A percentile compares a stretch with the other conserved stretches of the same genome.
phyloP scores from a whole-genome alignment of 2,329 filamentous ascomycete genomes.

The Trichophaea hybrida region DNA sequence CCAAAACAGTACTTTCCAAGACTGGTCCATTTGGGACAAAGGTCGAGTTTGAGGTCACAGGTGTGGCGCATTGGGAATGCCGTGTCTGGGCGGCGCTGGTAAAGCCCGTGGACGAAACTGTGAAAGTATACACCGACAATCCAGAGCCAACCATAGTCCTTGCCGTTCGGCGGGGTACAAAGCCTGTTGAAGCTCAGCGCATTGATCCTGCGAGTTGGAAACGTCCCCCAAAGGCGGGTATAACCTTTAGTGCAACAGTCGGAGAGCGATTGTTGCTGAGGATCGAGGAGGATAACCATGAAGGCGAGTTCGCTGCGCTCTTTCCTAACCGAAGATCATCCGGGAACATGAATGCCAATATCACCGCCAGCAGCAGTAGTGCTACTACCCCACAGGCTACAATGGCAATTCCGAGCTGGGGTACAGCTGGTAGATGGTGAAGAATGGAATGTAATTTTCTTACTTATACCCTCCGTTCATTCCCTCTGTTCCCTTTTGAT shows the following conservation, averaged over 20 bases:
- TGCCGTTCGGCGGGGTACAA: conserved; percentile 58
- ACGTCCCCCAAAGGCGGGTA: conserved; percentile 37
- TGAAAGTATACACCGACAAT: conserved; percentile 61
- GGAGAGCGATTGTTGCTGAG: conserved; percentile 74
- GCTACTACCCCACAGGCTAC: neutral
- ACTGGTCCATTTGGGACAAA: conserved; percentile 76
- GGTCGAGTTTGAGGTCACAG: conserved; percentile 70
- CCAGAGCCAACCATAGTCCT: conserved; percentile 66
- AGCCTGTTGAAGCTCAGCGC: conserved; percentile 62
- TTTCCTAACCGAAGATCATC: conserved; percentile 10
- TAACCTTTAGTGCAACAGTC: conserved; percentile 69
- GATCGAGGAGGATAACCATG: conserved; percentile 51
- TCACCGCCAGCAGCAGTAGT: neutral
- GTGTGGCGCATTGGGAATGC: conserved; percentile 59
- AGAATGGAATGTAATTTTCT: neutral
- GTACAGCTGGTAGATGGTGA: neutral
- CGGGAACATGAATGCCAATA: conserved; percentile 1
- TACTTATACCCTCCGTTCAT: neutral
- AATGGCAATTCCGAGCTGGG: neutral
- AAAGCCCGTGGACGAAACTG: conserved; percentile 52
- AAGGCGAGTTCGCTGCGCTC: conserved; percentile 17
- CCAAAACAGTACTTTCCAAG: conserved; percentile 58
- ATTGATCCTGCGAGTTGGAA: conserved; percentile 59
- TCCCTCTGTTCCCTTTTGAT: neutral
- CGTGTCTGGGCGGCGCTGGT: conserved; percentile 78